Percentiles rank a stretch among this genome's conserved stretches.
phyloP scores from a whole-genome alignment of 768 basidiomycete species.

The Tulasnella sp. region DNA sequence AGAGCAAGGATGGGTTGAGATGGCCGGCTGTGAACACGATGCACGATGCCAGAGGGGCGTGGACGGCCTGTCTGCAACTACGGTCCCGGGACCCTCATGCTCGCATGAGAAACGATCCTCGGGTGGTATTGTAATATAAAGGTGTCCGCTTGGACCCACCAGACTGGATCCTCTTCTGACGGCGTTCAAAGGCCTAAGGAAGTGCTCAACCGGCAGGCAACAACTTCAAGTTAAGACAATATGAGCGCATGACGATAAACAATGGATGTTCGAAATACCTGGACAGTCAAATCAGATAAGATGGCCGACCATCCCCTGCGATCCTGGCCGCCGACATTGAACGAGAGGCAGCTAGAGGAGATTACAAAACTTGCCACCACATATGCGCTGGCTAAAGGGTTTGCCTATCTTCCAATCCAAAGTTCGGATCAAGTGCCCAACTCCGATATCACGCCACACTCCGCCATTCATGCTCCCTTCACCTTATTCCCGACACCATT shows the following conservation, averaged over 20 bases:
- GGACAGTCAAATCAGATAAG: not conserved
- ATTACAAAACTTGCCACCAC: slow-evolving; percentile 61
- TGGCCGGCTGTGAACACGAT: too few relatives aligned
- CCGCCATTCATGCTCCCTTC: slow-evolving; percentile 85
- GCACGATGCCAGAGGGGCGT: too few relatives aligned
- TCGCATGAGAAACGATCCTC: too few relatives aligned
- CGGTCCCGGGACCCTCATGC: too few relatives aligned
- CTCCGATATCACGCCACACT: slow-evolving; percentile 39
- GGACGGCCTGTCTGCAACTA: too few relatives aligned
- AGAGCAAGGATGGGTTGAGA: too few relatives aligned
- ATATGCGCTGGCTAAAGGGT: slow-evolving; percentile 74
- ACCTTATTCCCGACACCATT: slow-evolving; percentile 82
- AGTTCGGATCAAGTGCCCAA: slow-evolving; percentile 29
- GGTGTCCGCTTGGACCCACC: not conserved
- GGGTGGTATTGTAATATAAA: too few relatives aligned
- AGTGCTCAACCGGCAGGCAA: not conserved
- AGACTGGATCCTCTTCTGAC: not conserved
- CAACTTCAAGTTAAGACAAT: not conserved
- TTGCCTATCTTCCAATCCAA: slow-evolving; percentile 65
- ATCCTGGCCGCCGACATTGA: slow-evolving; percentile 64
- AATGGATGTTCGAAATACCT: not conserved
- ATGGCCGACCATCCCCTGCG: not conserved
- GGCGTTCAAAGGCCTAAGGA: not conserved
- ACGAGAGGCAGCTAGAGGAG: slow-evolving; percentile 44
- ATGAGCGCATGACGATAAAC: not conserved